Conservation (phyloP, 2,329 filamentous ascomycete genomes). For the Alternaria consortialis region DNA sequence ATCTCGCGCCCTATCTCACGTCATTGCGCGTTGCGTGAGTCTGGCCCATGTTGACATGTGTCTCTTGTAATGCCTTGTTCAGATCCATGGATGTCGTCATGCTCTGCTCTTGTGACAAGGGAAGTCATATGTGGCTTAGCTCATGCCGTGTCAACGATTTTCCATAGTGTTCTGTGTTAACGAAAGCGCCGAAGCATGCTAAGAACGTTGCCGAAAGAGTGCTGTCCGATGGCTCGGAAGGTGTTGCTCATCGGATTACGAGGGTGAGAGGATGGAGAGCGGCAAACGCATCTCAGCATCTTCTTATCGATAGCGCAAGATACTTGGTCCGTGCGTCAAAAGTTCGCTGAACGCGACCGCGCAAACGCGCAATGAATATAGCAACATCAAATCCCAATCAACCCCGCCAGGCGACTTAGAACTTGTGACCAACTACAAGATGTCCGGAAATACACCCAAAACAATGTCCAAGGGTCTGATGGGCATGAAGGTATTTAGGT, state of each 20-base stretch:
- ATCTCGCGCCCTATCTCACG: not conserved
- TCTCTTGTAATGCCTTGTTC: not conserved
- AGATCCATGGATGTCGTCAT: not conserved
- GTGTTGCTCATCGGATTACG: not conserved
- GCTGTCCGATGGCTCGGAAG: not conserved
- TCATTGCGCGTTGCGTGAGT: not conserved
- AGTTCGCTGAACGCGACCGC: slow-evolving; percentile 13
- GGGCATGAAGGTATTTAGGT: slow-evolving; percentile 76
- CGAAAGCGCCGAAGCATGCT: not conserved
- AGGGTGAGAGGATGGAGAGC: not conserved
- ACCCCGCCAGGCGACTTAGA: not conserved
- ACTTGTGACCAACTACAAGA: slow-evolving; percentile 12
- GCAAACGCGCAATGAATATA: slow-evolving; percentile 11
- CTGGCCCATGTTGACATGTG: not conserved
- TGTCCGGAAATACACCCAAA: slow-evolving; percentile 57
- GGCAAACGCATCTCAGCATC: not conserved
- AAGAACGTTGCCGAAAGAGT: not conserved
- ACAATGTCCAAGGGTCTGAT: slow-evolving; percentile 86
- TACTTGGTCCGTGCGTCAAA: slow-evolving; percentile 8
- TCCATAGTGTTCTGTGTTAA: not conserved
- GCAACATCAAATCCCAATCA: not conserved
- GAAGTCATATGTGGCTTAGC: not conserved
- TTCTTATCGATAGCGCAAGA: not conserved
- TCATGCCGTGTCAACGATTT: not conserved
- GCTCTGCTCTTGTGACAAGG: not conserved